Evolutionary conservation across 2,329 filamentous ascomycete species (phyloP).

Genomic region (Calonectria multiphialidica): DNA sequence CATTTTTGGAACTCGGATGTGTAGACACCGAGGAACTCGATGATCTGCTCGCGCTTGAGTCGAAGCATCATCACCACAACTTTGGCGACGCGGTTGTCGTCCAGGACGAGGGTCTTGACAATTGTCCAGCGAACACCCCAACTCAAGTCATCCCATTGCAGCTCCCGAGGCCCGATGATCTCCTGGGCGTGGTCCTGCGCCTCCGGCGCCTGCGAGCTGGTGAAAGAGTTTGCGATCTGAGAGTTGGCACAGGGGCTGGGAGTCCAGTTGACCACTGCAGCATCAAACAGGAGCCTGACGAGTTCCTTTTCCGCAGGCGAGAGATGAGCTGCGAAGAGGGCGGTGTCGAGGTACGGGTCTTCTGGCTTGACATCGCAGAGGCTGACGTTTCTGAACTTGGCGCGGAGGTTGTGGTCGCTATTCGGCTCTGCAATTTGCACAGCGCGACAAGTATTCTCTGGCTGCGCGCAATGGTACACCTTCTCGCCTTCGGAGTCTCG

Average conservation of each 20-base stretch:
- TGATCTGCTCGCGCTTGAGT: conserved; percentile 36
- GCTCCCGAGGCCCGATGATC: neutral
- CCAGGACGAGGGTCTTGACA: conserved; percentile 34
- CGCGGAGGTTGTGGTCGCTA: neutral
- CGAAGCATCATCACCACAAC: conserved; percentile 29
- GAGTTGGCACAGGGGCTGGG: conserved; percentile 1
- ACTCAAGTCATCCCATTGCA: conserved; percentile 39
- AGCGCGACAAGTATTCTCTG: neutral
- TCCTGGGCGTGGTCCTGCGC: neutral
- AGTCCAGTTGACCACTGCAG: conserved; percentile 28
- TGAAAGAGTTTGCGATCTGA: neutral
- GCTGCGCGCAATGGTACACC: too few relatives aligned
- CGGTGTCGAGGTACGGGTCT: neutral
- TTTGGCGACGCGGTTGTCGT: conserved; percentile 35
- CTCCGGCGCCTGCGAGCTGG: neutral
- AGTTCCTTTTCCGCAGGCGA: neutral
- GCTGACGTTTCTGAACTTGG: neutral
- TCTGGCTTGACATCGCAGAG: neutral
- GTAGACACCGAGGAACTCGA: conserved; percentile 39
- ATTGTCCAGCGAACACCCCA: conserved; percentile 44
- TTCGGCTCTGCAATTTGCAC: neutral
- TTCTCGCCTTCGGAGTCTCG: neutral
- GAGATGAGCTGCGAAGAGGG: neutral
- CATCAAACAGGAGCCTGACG: conserved; percentile 10
- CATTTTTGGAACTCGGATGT: conserved; percentile 33